Base-by-base conservation (phyloP, 192 early-diverging fungal genomes). In the Obelidium mucronatum region DNA sequence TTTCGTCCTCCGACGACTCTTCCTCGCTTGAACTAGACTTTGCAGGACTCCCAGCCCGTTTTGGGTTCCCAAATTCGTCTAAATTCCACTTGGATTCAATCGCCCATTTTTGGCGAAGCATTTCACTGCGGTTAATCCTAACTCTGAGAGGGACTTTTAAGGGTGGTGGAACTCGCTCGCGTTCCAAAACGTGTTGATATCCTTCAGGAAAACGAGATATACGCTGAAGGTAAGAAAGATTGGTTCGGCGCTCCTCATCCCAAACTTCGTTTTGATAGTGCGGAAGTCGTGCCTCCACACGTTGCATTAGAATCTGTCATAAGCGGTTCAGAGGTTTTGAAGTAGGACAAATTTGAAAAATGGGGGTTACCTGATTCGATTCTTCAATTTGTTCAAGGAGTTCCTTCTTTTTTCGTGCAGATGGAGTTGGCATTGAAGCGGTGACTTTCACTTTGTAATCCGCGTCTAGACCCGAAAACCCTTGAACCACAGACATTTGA, bases 361-460 rank as follows among this genome's bases (percentile, higher is more conserved):
- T n/a, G n/a, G n/a, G n/a, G n/a, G 44, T 28, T 58, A 87, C 85
- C 78, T 73, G 48, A 65, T 87, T 87, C 15, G 60, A 79, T 58
- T 83, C 58, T 15, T 84, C 75, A 40, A 87, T 78, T 56, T 82
- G 73, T 53, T 80, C 60, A 19, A 63, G 63, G 24, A 67, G 28
- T 26, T 80, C 58, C 33, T 75, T 37, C 30, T 74, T 71, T 39
- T 76, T 76, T 19, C 78, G 70, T 35, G 64, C 52, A 33, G 73
- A 76, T 6, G 82, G 78, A 55, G 67, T 55, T 35, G 82, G 80
- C 62, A 74, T 82, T 30, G 76, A 56, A 13, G 58, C 58, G 33
- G 72, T 36, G 0, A 74, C 72, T 59, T 76, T 83, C 2, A 81
- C 55, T 13, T 52, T 77, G 13, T 44, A 48, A 13, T 80, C 34